Evolutionary conservation across 1,284 basidiomycete species (phyloP).

Genomic region (Stereum hirsutum): DNA sequence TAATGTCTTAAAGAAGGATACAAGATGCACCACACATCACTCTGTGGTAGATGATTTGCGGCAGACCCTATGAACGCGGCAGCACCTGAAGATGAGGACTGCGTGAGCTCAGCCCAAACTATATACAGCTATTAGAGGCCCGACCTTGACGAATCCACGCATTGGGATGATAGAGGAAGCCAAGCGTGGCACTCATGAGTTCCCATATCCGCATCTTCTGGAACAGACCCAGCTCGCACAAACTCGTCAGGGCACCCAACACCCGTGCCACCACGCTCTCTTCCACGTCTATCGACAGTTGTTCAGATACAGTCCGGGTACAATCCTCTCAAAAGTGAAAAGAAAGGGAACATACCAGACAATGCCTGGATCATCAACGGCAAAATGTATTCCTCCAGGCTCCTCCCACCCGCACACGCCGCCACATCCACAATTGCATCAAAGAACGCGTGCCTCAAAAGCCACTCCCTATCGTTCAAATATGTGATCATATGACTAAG

Average conservation of each 20-base stretch:
- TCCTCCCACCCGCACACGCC: conserved; percentile 81
- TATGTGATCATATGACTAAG: conserved; percentile 99
- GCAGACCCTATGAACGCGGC: conserved; percentile 83
- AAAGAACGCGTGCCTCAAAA: conserved; percentile 86
- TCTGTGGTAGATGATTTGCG: conserved; percentile 67
- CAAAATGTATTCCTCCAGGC: conserved; percentile 84
- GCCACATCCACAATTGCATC: conserved; percentile 94
- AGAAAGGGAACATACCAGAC: conserved; percentile 50
- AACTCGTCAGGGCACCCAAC: conserved; percentile 72
- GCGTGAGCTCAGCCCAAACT: background rate
- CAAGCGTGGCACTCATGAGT: conserved; percentile 77
- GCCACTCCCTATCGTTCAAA: conserved; percentile 93
- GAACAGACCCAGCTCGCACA: conserved; percentile 83
- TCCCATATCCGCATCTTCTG: conserved; percentile 94
- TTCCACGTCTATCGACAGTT: conserved; percentile 66
- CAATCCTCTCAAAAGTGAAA: background rate
- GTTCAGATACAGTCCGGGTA: background rate
- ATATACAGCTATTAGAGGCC: conserved; percentile 2
- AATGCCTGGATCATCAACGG: conserved; percentile 91
- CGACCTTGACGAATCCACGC: conserved; percentile 91
- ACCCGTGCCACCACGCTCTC: conserved; percentile 90
- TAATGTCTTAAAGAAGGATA: conserved; percentile 88
- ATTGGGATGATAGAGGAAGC: conserved; percentile 94
- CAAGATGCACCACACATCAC: conserved; percentile 94
- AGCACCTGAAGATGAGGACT: conserved; percentile 43